Evolutionary conservation across 2,329 filamentous ascomycete species (phyloP).

Genomic region (Cladophialophora carrionii): DNA sequence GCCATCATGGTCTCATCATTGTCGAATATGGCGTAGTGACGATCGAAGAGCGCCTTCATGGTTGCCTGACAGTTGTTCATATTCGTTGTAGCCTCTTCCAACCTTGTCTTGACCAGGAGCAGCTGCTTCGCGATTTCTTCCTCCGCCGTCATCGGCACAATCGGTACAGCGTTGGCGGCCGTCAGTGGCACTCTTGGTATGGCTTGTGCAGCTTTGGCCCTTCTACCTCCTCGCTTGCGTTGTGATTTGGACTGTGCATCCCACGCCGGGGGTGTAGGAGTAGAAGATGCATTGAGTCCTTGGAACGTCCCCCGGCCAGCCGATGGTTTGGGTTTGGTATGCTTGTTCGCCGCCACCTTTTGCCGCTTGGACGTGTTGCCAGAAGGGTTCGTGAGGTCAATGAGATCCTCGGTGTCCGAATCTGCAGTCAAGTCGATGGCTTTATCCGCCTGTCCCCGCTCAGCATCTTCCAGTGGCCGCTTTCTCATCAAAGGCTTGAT

Average conservation of each 20-base stretch:
- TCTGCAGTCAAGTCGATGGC: conserved; percentile 19
- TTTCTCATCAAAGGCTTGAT: conserved; percentile 26
- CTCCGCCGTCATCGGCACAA: conserved; percentile 1
- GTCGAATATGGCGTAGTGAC: conserved; percentile 23
- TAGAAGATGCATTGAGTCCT: neutral
- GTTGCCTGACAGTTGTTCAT: conserved; percentile 30
- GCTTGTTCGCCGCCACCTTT: conserved; percentile 15
- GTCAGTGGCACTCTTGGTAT: conserved; percentile 2
- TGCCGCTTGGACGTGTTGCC: conserved; percentile 17
- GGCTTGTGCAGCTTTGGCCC: neutral
- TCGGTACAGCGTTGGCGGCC: neutral
- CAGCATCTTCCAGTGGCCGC: conserved; percentile 1
- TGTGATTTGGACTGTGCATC: neutral
- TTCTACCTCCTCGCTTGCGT: neutral
- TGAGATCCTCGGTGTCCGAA: conserved; percentile 2
- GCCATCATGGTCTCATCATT: conserved; percentile 27
- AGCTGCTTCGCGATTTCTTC: conserved; percentile 23
- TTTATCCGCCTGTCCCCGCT: conserved; percentile 16
- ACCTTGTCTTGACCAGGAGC: conserved; percentile 25
- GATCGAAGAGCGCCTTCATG: conserved; percentile 32
- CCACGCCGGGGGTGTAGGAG: neutral
- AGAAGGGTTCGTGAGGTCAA: neutral
- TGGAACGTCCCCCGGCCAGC: neutral
- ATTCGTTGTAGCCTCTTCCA: conserved; percentile 20
- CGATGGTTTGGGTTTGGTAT: neutral